phyloP scores from a whole-genome alignment of 31 red algal genomes.

The Porphyra umbilicalis region DNA sequence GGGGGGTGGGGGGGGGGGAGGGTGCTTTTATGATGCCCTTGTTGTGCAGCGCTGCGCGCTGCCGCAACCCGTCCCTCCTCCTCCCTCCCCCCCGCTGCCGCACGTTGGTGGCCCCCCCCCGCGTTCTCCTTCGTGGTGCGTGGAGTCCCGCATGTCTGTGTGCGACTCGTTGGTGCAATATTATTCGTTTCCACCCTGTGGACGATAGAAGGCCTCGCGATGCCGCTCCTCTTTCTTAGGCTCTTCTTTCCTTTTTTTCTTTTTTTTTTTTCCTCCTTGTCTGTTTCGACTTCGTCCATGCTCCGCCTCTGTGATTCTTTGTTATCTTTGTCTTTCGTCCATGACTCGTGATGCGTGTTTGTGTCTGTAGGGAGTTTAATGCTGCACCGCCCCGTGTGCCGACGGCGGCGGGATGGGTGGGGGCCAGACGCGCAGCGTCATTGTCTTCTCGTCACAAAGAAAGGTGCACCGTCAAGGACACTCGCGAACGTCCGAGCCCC shows the following conservation, averaged over 20 bases:
- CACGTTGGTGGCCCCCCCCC: too few relatives aligned
- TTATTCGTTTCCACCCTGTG: neutral
- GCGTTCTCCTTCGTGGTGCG: neutral
- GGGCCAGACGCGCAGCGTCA: too few relatives aligned
- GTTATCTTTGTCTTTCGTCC: neutral
- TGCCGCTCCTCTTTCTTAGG: neutral
- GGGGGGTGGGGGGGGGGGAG: too few relatives aligned
- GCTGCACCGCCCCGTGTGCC: neutral
- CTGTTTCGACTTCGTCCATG: neutral
- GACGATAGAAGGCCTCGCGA: neutral
- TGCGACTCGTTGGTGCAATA: neutral
- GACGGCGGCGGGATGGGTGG: neutral
- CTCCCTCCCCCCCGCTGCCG: too few relatives aligned
- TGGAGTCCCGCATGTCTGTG: neutral
- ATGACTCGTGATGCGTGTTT: neutral
- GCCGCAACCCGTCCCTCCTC: too few relatives aligned
- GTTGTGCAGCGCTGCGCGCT: too few relatives aligned
- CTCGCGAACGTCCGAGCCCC: too few relatives aligned
- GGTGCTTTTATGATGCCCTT: too few relatives aligned
- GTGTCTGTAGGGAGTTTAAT: neutral
- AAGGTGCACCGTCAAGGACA: too few relatives aligned
- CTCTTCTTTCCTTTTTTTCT: neutral
- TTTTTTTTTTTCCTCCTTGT: neutral
- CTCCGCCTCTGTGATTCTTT: neutral
- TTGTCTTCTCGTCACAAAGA: too few relatives aligned